phyloP scores from a whole-genome alignment of 2,329 filamentous ascomycete species.

The Ophiocordyceps polyrhachis-furcata region DNA sequence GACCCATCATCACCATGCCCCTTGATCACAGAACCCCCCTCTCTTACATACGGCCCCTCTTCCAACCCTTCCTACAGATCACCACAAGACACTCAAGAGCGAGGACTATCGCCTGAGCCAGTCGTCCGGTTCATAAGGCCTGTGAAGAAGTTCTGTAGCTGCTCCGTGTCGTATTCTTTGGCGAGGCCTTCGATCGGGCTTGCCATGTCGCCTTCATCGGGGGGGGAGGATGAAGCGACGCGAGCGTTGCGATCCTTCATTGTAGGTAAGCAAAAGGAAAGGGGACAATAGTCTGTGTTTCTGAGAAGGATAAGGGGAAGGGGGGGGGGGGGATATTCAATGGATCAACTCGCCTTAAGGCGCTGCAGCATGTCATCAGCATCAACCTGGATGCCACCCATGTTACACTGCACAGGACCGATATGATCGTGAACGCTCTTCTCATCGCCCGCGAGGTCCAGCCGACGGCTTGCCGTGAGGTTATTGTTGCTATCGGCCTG shows the following conservation, averaged over 20 bases:
- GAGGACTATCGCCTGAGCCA: constrained; percentile 7
- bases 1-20: constrained; percentile 10
- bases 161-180: constrained; percentile 30
- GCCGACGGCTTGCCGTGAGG: constrained; percentile 7
- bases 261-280: too few species aligned
- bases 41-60: neutral
- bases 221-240: constrained; percentile 23
- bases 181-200: constrained; percentile 22
- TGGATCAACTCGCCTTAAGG: constrained; percentile 43
- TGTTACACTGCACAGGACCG: constrained; percentile 91
- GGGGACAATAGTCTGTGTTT: neutral
- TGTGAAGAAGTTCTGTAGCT: constrained; percentile 40
- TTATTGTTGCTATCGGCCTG: constrained; percentile 8
- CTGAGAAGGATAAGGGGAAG: neutral
- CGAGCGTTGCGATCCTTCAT: constrained; percentile 37
- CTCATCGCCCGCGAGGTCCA: constrained; percentile 18
- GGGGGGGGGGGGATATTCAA: neutral
- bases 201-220: constrained; percentile 18
- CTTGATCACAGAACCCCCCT: neutral
- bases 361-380: constrained; percentile 83
- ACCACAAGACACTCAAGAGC: constrained; percentile 1
- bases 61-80: neutral
- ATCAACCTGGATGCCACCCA: constrained; percentile 92
- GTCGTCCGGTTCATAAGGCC: constrained; percentile 37
- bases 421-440: constrained; percentile 58